These are phyloP conservation scores for Penicillium polonicum DNA, from an alignment of 2,329 filamentous ascomycete genomes.

Conservation along the genomic window DNA sequence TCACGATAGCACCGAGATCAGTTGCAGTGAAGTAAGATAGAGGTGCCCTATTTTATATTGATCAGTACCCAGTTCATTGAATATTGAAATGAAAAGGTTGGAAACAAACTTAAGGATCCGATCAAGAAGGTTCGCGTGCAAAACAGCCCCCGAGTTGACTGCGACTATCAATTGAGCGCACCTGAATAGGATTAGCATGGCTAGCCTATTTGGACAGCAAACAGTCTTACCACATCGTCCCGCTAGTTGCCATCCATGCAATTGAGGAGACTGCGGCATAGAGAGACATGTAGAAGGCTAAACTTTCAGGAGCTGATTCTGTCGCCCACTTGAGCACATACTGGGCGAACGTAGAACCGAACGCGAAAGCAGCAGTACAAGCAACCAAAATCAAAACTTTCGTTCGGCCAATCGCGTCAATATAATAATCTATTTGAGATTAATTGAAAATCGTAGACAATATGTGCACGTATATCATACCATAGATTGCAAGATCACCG, in stretches of 20 bases:
- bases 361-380: neutral
- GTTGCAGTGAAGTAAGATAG: neutral
- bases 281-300: neutral
- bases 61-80: neutral
- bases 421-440: neutral
- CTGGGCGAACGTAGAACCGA: neutral
- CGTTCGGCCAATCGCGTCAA: neutral
- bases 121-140: neutral
- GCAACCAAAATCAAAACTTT: neutral
- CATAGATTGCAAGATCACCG: neutral
- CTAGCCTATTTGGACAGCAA: neutral
- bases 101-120: neutral
- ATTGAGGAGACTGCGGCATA: neutral
- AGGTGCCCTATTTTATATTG: neutral
- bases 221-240: neutral
- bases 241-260: neutral
- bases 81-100: neutral
- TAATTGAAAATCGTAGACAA: neutral
- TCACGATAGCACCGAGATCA: neutral
- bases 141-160: neutral
- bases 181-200: neutral
- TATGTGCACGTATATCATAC: neutral
- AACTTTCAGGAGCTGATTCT: neutral
- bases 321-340: neutral
- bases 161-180: neutral